Base-by-base conservation (phyloP, 495 filamentous ascomycete species). In the Rostrohypoxylon terebratum region DNA sequence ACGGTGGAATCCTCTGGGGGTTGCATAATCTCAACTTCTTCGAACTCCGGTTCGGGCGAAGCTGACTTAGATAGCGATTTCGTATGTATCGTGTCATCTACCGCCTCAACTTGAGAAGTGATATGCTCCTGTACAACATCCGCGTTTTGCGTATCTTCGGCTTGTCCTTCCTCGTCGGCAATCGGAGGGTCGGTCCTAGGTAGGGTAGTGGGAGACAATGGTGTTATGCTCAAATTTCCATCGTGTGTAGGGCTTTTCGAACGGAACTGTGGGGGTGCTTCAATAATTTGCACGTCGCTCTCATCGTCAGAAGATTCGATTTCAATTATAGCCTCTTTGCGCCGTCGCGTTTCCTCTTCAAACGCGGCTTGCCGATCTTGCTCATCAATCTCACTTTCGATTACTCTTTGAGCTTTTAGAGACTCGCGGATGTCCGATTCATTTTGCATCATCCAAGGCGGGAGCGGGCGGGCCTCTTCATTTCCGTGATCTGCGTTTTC, bases 391-490 rank as follows among this genome's bases (percentile, higher is more conserved):
- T 86, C 82, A 28, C 66, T 78, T 33, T 87, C 82, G 25, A 79
- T 59, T 42, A 77, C 75, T 51, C 79, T 78, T 60, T 86, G 83
- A 21, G 82, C 80, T 67, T 81, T 80, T 51, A 90, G 73, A 34
- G 84, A 81, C 11, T 85, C 82, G 45, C 83, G 82, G 25, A 89
- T 88, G 67, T 90, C 87, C 13, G 78, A 78, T 3, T 73, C 77
- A 59, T 86, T 84, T 40, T 74, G 71, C 21, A 85, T 83, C 74
- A 99, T 92, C 96, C 96, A 99, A 4, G 96, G 95, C 1, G 96
- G 96, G 33, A 98, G 77, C 11, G 90, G 90, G 40, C 83, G 83
- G 0, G 87, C 16, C 28, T 25, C 28, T 10, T 59, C 55, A 13
- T 13, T 59, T 44, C 20, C 34, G n/a, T 59, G 34, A n/a, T 18